Percentiles rank a stretch among this genome's conserved stretches.
These are phyloP conservation scores for Closterium sp. DNA, from an alignment of 139 green algal genomes.

Conservation along the genomic window DNA sequence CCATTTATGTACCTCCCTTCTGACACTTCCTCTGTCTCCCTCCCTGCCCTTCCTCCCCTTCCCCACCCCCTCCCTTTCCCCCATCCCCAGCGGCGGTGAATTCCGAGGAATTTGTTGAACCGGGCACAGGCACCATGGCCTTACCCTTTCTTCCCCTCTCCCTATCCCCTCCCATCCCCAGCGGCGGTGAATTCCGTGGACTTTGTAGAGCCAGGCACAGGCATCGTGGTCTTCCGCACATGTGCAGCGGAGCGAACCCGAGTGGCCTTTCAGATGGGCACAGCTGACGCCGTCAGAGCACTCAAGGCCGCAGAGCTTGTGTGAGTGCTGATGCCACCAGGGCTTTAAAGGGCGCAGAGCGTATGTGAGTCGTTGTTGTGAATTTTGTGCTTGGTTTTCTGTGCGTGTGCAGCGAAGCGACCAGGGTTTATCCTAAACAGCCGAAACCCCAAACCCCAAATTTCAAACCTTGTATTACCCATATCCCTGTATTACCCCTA, in stretches of 20 bases:
- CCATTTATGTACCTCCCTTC: too few species aligned
- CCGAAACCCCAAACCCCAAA: too few species aligned
- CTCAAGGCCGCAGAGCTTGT: constrained; percentile 48
- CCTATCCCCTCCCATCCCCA: not conserved
- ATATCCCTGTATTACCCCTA: too few species aligned
- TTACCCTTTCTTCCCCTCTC: not conserved
- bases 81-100: not conserved
- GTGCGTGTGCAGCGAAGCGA: too few species aligned
- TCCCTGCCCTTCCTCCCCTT: not conserved
- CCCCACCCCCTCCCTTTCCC: too few species aligned
- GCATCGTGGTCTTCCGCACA: constrained; percentile 47
- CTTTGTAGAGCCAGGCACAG: constrained; percentile 39
- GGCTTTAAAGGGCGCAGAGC: not conserved
- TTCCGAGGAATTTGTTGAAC: constrained; percentile 49
- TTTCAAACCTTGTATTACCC: too few species aligned
- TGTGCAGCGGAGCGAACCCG: constrained; percentile 36
- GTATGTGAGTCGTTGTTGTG: too few species aligned
- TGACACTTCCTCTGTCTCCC: too few species aligned
- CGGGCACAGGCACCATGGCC: constrained; percentile 3
- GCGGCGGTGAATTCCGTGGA: constrained; percentile 39
- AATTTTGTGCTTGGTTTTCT: too few species aligned
- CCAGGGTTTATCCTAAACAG: too few species aligned
- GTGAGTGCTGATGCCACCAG: too few species aligned
- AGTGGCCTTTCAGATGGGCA: constrained; percentile 53
- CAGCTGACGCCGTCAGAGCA: constrained; percentile 32